Conservation (phyloP, 192 early-diverging fungal species). For the Endogone sp. region DNA sequence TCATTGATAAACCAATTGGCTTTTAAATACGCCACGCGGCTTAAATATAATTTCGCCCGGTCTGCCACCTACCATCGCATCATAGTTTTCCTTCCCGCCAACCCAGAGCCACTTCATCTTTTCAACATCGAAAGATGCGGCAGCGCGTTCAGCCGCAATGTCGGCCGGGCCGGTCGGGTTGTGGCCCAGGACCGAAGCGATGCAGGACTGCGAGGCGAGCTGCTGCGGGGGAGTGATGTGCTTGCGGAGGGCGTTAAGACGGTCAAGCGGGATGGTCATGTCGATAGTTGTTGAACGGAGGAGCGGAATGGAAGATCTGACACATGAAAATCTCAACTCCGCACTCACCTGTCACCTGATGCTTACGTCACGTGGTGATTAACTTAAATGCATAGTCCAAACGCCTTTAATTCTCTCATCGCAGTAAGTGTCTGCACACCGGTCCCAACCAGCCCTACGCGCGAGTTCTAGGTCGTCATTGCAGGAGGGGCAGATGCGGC, state of each 20-base stretch:
- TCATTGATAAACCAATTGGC: too few relatives aligned
- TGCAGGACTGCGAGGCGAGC: constrained; percentile 29
- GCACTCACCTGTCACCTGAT: too few relatives aligned
- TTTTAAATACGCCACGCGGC: not conserved
- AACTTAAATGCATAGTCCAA: too few relatives aligned
- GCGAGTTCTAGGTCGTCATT: too few relatives aligned
- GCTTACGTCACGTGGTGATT: too few relatives aligned
- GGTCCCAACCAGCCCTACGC: too few relatives aligned
- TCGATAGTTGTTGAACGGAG: too few relatives aligned
- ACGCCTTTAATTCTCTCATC: too few relatives aligned
- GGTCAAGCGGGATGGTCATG: constrained; percentile 22
- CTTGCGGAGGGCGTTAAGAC: constrained; percentile 32
- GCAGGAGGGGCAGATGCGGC: too few relatives aligned
- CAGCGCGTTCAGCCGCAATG: constrained; percentile 47
- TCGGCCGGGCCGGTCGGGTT: constrained; percentile 43
- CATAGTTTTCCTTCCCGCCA: constrained; percentile 43
- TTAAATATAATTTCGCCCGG: not conserved
- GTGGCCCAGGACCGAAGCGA: constrained; percentile 31
- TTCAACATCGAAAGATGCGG: constrained; percentile 47
- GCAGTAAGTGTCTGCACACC: too few relatives aligned
- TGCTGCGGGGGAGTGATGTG: constrained; percentile 11
- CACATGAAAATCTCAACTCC: too few relatives aligned
- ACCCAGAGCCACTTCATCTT: constrained; percentile 40
- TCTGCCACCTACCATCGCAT: constrained; percentile 31
- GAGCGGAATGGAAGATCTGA: too few relatives aligned